A percentile compares a stretch with the other conserved stretches of the same genome.
Conservation (phyloP, 192 early-diverging fungal species). For the Coemansia sp. region DNA sequence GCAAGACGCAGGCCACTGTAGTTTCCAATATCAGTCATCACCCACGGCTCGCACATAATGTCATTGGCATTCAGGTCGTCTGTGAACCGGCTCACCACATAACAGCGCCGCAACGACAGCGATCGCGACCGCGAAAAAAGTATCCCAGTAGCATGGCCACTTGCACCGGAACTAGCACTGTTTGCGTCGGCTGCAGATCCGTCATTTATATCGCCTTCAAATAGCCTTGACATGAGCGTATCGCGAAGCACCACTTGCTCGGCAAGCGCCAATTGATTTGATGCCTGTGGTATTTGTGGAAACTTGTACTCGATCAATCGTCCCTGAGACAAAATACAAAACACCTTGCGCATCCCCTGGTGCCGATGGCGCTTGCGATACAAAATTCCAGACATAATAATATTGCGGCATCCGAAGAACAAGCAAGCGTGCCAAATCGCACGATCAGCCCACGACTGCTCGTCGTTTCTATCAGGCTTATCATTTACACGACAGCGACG, state of each 20-base stretch:
- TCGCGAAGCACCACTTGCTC: conserved; percentile 17
- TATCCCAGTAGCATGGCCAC: conserved; percentile 8
- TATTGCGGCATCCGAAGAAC: conserved; percentile 47
- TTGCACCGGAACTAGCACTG: not conserved
- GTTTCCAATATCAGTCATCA: conserved; percentile 54
- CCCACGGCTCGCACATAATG: conserved; percentile 56
- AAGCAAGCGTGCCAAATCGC: conserved; percentile 51
- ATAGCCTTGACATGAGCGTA: conserved; percentile 25
- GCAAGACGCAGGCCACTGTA: conserved; percentile 49
- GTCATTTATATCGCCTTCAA: conserved; percentile 6
- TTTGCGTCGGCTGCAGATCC: not conserved
- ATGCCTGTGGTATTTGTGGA: conserved; percentile 15
- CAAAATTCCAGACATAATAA: conserved; percentile 47
- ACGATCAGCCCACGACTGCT: conserved; percentile 44
- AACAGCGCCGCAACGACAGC: conserved; percentile 43
- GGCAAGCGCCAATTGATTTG: conserved; percentile 20
- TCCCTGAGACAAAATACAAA: conserved; percentile 49
- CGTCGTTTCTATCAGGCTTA: conserved; percentile 37
- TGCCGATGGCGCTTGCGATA: conserved; percentile 52
- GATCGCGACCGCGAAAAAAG: conserved; percentile 29
- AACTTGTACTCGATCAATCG: conserved; percentile 49
- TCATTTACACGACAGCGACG: conserved; percentile 27
- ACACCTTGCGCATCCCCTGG: conserved; percentile 49
- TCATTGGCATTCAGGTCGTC: conserved; percentile 41
- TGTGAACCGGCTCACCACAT: conserved; percentile 46